A percentile compares a stretch with the other conserved stretches of the same genome.
Conservation (phyloP, 2,329 filamentous ascomycete species). For the Clonostachys rhizophaga region DNA sequence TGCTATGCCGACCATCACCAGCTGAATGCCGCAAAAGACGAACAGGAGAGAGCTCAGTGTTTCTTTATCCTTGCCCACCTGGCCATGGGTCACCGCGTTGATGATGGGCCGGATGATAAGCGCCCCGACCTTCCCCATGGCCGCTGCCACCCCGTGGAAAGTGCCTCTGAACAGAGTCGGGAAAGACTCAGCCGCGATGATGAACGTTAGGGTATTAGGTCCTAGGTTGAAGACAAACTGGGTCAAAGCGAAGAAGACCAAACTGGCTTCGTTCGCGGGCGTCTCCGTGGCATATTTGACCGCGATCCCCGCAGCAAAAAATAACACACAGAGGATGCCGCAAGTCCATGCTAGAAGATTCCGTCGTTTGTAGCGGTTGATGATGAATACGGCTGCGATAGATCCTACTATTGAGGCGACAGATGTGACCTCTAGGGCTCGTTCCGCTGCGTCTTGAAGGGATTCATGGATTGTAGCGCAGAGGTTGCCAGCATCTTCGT, state of each 20-base stretch:
- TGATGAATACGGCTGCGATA: conserved; percentile 39
- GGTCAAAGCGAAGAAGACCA: conserved; percentile 45
- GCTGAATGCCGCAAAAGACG: background rate
- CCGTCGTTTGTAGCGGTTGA: conserved; percentile 41
- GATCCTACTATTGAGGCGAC: conserved; percentile 45
- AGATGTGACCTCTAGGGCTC: conserved; percentile 47
- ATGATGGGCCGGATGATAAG: background rate
- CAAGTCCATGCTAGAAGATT: conserved; percentile 46
- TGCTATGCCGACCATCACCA: background rate
- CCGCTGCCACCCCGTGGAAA: conserved; percentile 58
- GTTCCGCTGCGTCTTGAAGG: conserved; percentile 37
- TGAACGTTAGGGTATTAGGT: conserved; percentile 59
- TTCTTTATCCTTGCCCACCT: background rate
- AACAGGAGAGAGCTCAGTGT: background rate
- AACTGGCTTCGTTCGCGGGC: conserved; percentile 34
- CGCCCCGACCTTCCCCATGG: conserved; percentile 35
- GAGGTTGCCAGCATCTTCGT: conserved; percentile 40
- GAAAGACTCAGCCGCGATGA: conserved; percentile 61
- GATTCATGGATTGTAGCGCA: conserved; percentile 49
- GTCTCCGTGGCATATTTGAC: conserved; percentile 17
- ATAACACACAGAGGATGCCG: conserved; percentile 36
- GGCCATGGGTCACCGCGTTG: background rate
- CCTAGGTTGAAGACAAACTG: conserved; percentile 53
- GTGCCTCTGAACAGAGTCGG: conserved; percentile 59
- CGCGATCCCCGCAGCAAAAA: conserved; percentile 42